Evolutionary conservation across 306 rosid genomes (phyloP), one percentile per base, ranked within the genome.

Genomic region (Trichosanthes truncata): DNA sequence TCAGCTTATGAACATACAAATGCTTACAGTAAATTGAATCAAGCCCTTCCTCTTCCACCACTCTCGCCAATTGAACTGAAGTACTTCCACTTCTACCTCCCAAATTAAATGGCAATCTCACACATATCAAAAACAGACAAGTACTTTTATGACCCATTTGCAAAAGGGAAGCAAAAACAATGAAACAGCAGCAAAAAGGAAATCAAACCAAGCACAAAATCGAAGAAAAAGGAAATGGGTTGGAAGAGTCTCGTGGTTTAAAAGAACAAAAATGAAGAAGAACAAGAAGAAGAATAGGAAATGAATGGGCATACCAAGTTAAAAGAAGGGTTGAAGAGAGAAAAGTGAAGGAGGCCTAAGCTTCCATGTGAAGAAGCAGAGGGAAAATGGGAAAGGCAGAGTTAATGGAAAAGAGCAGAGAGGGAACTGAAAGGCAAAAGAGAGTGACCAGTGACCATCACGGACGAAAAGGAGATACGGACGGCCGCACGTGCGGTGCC

Each of bases 401-500:
- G 20, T 66, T 66, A 66, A 66, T 66, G 73, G 73, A 17, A 43
- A 33, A 13, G 33, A 8, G 9, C 35, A 4, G 2, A 57, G 65
- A 21, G 10, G 43, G 14, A 31, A 74, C 5, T 51, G 48, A 52
- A 51, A 52, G 65, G 57, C 36, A 21, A 73, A 55, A 10, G 23
- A 38, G 53, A 40, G 9, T 57, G 45, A 14, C 46, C 36, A 36
- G 68, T 23, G 51, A 36, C 7, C 25, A 21, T 77, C 80, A 77
- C 80, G 80, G 80, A 77, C 68, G 7, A 77, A 57, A 77, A 77
- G 53, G 8, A 77, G 80, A 55, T 23, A 23, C 69, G 71, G 38
- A 35, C 66, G 36, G 9, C 20, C 71, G 80, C 67, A 76, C 79
- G 79, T 76, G 67, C 66, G 66, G 35, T 13, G 1, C 45, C 61